Base-by-base conservation (phyloP, 2,329 filamentous ascomycete species). In the Arthroderma sp. region DNA sequence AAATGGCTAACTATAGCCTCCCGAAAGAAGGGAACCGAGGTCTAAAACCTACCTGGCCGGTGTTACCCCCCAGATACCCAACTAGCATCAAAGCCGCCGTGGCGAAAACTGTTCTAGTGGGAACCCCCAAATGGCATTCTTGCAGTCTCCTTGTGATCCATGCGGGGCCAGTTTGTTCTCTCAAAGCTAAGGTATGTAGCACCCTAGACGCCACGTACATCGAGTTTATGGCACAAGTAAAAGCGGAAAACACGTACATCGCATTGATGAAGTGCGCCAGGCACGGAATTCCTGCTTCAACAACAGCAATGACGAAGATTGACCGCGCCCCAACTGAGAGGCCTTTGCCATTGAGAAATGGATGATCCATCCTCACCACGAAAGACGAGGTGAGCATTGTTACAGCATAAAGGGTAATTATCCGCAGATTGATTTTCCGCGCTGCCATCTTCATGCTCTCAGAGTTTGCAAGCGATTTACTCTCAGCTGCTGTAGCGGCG, bases 401-500 rank as follows among this genome's bases (percentile, higher is more conserved):
- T 10, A 70, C 56, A n/a, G 62, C 49, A 48, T 70, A 70, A 2
- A 69, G 57, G 6, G 66, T 55, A n/a, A 68, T 62, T 38, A 69
- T 63, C 34, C 66, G 62, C 15, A 69, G 52, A 5, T 59, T 60
- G 37, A 68, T 61, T 51, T 69, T 69, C 40, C 66, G 58, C 3
- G 62, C 66, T 1, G 66, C 66, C 38, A 69, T 60, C 48, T 69
- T 70, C 54, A 71, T 63, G 1, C 62, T 65, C 49, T 70, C 63
- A 28, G 64, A 60, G 28, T 57, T 61, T 36, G 61, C 60, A 4
- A 68, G 58, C 42, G 64, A 58, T 44, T 60, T 61, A 51, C 64
- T 68, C 50, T 69, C 68, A 1, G 67, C 61, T 11, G 66, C 66
- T 3, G 66, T 68, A 27, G 68, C 61, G 4, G 64, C 61, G 15